A percentile compares a stretch with the other conserved stretches of the same genome.
These are phyloP conservation scores for Podospora anserina DNA, from an alignment of 495 filamentous ascomycete genomes.

Conservation along the genomic window DNA sequence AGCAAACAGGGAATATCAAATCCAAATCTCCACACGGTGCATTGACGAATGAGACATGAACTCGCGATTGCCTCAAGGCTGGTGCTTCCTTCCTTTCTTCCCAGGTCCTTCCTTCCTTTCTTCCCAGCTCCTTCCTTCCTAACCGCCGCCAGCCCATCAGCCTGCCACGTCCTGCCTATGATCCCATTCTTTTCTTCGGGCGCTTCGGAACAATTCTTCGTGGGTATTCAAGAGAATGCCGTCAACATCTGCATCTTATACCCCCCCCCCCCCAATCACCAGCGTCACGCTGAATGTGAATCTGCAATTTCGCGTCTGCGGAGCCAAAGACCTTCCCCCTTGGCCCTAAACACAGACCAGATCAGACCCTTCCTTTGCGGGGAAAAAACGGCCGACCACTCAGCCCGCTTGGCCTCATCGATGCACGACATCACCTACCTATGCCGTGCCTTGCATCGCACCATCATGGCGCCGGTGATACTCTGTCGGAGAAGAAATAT, in stretches of 20 bases:
- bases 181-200: too few species aligned
- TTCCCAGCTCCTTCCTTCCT: not conserved
- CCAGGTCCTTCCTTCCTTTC: too few species aligned
- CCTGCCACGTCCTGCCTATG: not conserved
- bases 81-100: not conserved
- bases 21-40: not conserved
- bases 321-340: not conserved
- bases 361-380: slow-evolving; percentile 7
- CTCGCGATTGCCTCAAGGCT: not conserved
- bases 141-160: not conserved
- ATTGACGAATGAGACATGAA: not conserved
- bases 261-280: not conserved
- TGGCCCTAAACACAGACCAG: not conserved
- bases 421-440: slow-evolving; percentile 4
- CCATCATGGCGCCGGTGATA: not conserved
- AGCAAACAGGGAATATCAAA: not conserved
- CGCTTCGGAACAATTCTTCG: not conserved
- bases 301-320: slow-evolving; percentile 10
- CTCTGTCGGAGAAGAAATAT: too few species aligned
- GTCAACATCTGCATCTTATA: not conserved
- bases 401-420: not conserved
- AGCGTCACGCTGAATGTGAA: slow-evolving; percentile 5
- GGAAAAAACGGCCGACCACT: not conserved
- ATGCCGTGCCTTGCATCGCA: not conserved
- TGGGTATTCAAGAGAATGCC: not conserved